Evolutionary conservation across 164 flowering plant species (phyloP).

Genomic region (Magnolia kwangsiensis): DNA sequence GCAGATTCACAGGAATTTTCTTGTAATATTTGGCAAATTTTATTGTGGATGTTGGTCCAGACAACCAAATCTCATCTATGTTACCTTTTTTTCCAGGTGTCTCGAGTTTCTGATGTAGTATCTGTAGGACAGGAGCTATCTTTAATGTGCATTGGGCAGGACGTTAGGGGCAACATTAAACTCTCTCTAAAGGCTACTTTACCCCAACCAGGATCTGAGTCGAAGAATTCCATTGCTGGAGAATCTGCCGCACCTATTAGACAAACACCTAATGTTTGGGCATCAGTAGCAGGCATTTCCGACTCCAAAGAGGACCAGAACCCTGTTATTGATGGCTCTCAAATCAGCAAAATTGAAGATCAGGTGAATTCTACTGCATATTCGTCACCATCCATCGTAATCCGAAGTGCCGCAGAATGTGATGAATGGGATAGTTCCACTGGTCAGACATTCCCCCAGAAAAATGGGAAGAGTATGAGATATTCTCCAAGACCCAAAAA

Average conservation of each 20-base stretch:
- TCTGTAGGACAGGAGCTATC: constrained; percentile 78
- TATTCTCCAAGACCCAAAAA: constrained; percentile 10
- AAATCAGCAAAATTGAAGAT: constrained; percentile 20
- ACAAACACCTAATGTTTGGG: constrained; percentile 30
- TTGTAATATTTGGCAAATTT: too few species aligned
- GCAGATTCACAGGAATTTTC: background rate
- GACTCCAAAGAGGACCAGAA: constrained; percentile 27
- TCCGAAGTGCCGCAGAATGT: constrained; percentile 90
- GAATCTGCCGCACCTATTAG: constrained; percentile 21
- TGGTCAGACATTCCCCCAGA: constrained; percentile 10
- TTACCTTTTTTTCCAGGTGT: constrained; percentile 47
- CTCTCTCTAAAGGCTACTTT: constrained; percentile 74
- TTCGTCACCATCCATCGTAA: constrained; percentile 46
- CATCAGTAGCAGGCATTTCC: constrained; percentile 25
- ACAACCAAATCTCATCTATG: background rate
- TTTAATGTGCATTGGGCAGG: constrained; percentile 85
- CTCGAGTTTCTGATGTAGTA: constrained; percentile 71
- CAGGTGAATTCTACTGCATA: constrained; percentile 16
- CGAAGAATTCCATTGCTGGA: constrained; percentile 11
- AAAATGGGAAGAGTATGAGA: constrained; percentile 15
- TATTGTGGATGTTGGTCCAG: background rate
- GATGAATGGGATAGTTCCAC: constrained; percentile 57
- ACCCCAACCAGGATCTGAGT: constrained; percentile 30
- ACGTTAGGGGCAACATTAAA: constrained; percentile 87
- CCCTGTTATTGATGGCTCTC: constrained; percentile 16